These are phyloP conservation scores for Tripidium arundinaceum DNA, from an alignment of 202 grass and related monocot genomes.

Conservation along the genomic window DNA sequence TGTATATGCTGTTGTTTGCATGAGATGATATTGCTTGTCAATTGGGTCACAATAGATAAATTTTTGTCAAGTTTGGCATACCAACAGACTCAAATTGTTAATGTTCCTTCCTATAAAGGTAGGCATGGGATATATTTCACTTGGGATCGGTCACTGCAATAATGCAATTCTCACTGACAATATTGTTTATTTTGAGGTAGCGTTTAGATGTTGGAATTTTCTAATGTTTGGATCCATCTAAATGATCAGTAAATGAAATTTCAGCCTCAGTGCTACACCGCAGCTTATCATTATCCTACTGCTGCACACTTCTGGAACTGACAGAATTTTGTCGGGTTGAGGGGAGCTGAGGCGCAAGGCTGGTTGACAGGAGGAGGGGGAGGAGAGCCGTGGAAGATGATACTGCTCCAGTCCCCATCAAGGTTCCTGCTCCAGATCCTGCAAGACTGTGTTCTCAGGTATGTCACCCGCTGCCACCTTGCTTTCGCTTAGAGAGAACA, in stretches of 20 bases:
- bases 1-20: too few relatives aligned
- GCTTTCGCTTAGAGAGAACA: not conserved
- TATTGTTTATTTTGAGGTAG: too few relatives aligned
- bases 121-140: too few relatives aligned
- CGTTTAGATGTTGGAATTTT: too few relatives aligned
- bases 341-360: not conserved
- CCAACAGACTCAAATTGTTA: too few relatives aligned
- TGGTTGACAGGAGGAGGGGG: not conserved
- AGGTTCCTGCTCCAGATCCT: conserved; percentile 97
- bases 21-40: too few relatives aligned
- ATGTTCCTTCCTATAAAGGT: too few relatives aligned
- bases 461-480: not conserved
- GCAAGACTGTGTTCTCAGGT: conserved; percentile 86
- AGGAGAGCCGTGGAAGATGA: conserved; percentile 45
- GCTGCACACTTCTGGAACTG: not conserved
- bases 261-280: not conserved
- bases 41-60: too few relatives aligned
- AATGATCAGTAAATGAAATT: not conserved
- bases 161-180: too few relatives aligned
- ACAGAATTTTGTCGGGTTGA: not conserved
- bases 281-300: not conserved
- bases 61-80: too few relatives aligned
- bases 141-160: too few relatives aligned
- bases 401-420: conserved; percentile 91
- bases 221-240: not conserved